Evolutionary conservation across 306 rosid genomes (phyloP).

Genomic region (Quercus variabilis): DNA sequence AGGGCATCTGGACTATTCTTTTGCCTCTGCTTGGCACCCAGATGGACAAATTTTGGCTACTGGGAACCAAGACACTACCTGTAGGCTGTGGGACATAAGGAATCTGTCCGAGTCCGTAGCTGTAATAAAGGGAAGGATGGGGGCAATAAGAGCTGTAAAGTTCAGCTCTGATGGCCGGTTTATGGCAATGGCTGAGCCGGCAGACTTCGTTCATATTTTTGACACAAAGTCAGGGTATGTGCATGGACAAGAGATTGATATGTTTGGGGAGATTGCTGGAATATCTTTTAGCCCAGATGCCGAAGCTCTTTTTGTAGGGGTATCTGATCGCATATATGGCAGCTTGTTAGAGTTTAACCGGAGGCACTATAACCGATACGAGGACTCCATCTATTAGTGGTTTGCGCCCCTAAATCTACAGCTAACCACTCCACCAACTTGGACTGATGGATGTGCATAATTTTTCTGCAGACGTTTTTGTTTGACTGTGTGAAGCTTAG

Average conservation of each 20-base stretch:
- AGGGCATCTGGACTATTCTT: constrained; percentile 92
- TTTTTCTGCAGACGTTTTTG: background rate
- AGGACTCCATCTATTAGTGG: constrained; percentile 43
- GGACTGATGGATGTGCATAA: background rate
- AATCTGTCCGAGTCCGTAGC: constrained; percentile 68
- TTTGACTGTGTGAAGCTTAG: background rate
- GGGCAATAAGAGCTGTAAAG: constrained; percentile 75
- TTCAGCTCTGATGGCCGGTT: constrained; percentile 73
- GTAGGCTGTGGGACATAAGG: constrained; percentile 94
- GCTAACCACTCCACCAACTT: constrained; percentile 3
- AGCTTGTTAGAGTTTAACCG: constrained; percentile 76
- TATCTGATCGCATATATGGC: constrained; percentile 84
- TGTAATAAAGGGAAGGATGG: constrained; percentile 89
- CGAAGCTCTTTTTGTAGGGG: constrained; percentile 73
- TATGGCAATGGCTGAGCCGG: constrained; percentile 93
- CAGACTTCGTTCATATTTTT: constrained; percentile 77
- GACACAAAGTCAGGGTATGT: constrained; percentile 53
- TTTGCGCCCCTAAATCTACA: constrained; percentile 14
- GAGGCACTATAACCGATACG: constrained; percentile 39
- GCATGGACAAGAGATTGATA: constrained; percentile 72
- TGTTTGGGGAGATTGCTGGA: constrained; percentile 93
- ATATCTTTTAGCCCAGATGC: constrained; percentile 83
- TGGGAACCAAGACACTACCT: constrained; percentile 94
- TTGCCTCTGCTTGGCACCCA: constrained; percentile 97
- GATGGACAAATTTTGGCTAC: constrained; percentile 81